Base-by-base conservation (phyloP, 139 green algal genomes). In the Chlamydomonas sphaeroides region DNA sequence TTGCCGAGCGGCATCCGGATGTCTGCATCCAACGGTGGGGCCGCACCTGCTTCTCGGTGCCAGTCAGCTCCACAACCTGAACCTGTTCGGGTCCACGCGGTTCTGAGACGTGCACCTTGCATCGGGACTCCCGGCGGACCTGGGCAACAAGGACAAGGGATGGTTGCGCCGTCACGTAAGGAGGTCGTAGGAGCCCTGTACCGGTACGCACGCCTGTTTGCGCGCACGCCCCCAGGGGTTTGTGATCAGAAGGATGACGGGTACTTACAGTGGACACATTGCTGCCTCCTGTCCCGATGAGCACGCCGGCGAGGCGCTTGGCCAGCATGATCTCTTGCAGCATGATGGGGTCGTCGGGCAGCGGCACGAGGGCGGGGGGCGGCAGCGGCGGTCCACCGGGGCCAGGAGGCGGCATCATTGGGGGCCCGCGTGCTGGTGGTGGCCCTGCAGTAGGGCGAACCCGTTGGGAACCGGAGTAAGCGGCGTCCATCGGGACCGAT, bases 41-140 rank as follows among this genome's bases (percentile, higher is more conserved):
- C 39, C 56, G 25, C 74, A 80, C 75, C 62, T 82, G 75, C 62
- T 72, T 63, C 61, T 82, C 75, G 1, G 77, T 76, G 48, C 77
- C 77, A 2, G 77, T 84, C 63, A 84, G 65, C 63, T 84, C 77
- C 61, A 84, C 77, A 0, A 65, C 21, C 49, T 84, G 77, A 32
- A 30, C 65, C 65, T 84, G 63, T 1, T 84, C 77, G 4, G 65
- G 65, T 0, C 65, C 77, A 1, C 77, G 77, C 30, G 57, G 65
- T 35, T 84, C 77, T 18, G 65, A 67, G 8, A 84, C 77, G 49
- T 84, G 77, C 48, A 84, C 77, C 48, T 75, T 75, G 49, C 77
- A 84, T 0, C 65, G 48, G 2, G 77, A 84, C 65, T 84, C 77
- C 15, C 77, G 77, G 3, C 75, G 75, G 4, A 82, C 75, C 75